Evolutionary conservation across 1,284 basidiomycete species (phyloP).

Genomic region (Apiotrichum laibachii): DNA sequence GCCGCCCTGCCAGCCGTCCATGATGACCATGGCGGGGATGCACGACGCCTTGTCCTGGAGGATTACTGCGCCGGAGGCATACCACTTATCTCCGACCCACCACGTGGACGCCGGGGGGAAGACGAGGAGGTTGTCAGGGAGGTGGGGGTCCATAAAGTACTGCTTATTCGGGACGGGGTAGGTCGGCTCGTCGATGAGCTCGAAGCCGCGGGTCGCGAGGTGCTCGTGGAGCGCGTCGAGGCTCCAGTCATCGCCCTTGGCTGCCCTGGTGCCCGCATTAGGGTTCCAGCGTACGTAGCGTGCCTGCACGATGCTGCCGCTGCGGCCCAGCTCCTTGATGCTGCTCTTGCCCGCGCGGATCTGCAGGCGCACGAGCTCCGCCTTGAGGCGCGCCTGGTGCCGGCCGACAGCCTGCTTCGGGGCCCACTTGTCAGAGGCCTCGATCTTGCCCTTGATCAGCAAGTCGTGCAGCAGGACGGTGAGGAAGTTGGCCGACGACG

Average conservation of each 20-base stretch:
- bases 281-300: slow-evolving; percentile 84
- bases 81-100: slow-evolving; percentile 48
- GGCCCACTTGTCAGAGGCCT: slow-evolving; percentile 76
- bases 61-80: slow-evolving; percentile 60
- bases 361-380: slow-evolving; percentile 80
- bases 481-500: slow-evolving; percentile 63
- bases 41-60: slow-evolving; percentile 98
- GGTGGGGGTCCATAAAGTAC: slow-evolving; percentile 72
- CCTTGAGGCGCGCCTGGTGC: slow-evolving; percentile 81
- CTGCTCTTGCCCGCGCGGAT: slow-evolving; percentile 68
- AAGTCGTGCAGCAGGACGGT: slow-evolving; percentile 84
- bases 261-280: slow-evolving; percentile 34
- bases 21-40: slow-evolving; percentile 82
- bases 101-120: slow-evolving; percentile 64
- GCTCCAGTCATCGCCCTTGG: slow-evolving; percentile 23
- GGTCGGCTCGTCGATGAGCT: slow-evolving; percentile 26
- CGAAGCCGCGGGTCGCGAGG: slow-evolving; percentile 30
- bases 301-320: slow-evolving; percentile 57
- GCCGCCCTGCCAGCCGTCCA: slow-evolving; percentile 40
- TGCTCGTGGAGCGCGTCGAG: slow-evolving; percentile 30
- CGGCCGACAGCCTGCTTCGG: slow-evolving; percentile 76
- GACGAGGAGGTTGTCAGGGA: slow-evolving; percentile 68
- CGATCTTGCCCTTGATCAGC: slow-evolving; percentile 68
- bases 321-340: slow-evolving; percentile 61
- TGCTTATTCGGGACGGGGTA: slow-evolving; percentile 45